A percentile compares a stretch with the other conserved stretches of the same genome.
phyloP scores from a whole-genome alignment of 805 yeast genomes.

The Myxozyma vanderwaltii region DNA sequence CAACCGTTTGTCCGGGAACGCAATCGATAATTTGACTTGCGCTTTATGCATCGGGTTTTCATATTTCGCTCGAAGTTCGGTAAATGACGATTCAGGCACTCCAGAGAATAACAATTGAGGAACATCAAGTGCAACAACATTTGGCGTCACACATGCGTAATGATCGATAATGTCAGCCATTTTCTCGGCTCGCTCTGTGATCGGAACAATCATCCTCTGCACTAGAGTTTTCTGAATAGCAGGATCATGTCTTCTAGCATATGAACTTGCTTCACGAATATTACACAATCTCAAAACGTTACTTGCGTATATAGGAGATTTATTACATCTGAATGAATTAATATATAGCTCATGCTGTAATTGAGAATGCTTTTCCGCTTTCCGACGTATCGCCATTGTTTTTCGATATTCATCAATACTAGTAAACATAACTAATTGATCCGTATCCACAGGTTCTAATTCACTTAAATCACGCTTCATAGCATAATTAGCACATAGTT shows the following conservation, averaged over 20 bases:
- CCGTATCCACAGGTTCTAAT: not conserved
- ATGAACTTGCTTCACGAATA: not conserved
- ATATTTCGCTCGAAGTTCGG: constrained; percentile 25
- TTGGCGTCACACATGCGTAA: constrained; percentile 85
- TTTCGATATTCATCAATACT: constrained; percentile 58
- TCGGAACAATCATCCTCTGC: constrained; percentile 20
- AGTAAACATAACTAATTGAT: constrained; percentile 26
- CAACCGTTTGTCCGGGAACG: constrained; percentile 92
- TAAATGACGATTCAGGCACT: constrained; percentile 37
- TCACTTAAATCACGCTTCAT: constrained; percentile 43
- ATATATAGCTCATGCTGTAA: constrained; percentile 61
- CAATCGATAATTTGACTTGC: constrained; percentile 85
- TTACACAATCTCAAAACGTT: constrained; percentile 12
- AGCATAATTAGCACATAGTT: constrained; percentile 37
- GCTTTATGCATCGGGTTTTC: constrained; percentile 71
- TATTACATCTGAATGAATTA: constrained; percentile 65
- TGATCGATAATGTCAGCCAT: constrained; percentile 63
- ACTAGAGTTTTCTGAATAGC: constrained; percentile 5
- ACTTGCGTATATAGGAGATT: constrained; percentile 66
- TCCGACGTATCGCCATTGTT: constrained; percentile 55
- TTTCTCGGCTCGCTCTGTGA: constrained; percentile 41
- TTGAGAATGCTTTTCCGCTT: constrained; percentile 54
- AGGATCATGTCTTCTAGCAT: constrained; percentile 1
- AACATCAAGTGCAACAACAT: constrained; percentile 76
- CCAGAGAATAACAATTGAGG: constrained; percentile 39